These are phyloP conservation scores for Echium plantagineum DNA, from an alignment of 257 asterid genomes.

Conservation along the genomic window DNA sequence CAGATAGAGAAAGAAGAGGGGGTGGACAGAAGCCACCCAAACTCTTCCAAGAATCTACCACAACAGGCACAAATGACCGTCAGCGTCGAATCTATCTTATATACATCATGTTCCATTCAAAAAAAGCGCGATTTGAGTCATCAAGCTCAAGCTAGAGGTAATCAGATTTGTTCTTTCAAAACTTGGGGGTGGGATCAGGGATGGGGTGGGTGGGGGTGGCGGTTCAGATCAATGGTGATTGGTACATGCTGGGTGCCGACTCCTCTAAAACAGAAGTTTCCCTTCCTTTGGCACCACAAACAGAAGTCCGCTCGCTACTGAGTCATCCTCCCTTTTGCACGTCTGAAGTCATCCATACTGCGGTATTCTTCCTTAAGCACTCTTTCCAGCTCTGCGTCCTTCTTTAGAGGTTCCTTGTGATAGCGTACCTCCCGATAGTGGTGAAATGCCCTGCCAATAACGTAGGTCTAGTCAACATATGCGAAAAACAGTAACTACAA, in stretches of 20 bases:
- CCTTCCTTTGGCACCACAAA: background rate
- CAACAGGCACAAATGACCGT: background rate
- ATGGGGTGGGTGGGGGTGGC: too few species aligned
- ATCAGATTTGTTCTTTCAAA: background rate
- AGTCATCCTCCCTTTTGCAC: conserved; percentile 33
- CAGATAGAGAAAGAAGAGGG: background rate
- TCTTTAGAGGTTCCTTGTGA: conserved; percentile 30
- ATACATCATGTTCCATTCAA: background rate
- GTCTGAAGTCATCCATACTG: conserved; percentile 56
- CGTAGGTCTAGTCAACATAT: conserved; percentile 1
- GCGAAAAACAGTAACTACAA: background rate
- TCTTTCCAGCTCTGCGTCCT: conserved; percentile 62
- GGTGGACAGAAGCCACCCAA: background rate
- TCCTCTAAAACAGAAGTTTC: background rate
- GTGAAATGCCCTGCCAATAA: conserved; percentile 69
- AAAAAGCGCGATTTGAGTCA: background rate
- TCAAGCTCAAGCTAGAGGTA: background rate
- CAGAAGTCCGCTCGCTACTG: conserved; percentile 10
- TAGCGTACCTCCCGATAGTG: conserved; percentile 42
- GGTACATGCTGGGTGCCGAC: background rate
- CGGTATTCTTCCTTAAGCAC: conserved; percentile 54
- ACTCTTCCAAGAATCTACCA: background rate
- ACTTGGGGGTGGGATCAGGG: background rate
- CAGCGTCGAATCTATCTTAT: background rate
- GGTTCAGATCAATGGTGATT: background rate